Evolutionary conservation across 1,139 yeast genomes (phyloP).

Genomic region (Arxiozyma slooffiae): DNA sequence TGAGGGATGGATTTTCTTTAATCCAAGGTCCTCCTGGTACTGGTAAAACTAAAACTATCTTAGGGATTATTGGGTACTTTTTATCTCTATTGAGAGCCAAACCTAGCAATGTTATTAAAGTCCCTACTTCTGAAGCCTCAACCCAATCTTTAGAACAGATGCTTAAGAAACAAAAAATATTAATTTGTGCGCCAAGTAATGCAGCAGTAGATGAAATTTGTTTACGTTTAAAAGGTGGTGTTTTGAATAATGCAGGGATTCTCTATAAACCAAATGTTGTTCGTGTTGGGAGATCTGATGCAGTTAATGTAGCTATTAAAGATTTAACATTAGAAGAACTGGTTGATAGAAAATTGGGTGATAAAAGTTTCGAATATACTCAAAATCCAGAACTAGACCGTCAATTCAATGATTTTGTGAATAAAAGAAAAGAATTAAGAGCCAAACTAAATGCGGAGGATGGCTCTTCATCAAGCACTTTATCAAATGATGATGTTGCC

Average conservation of each 20-base stretch:
- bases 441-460: slow-evolving; percentile 24
- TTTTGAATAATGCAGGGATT: slow-evolving; percentile 49
- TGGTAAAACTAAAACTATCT: slow-evolving; percentile 93
- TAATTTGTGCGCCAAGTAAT: slow-evolving; percentile 96
- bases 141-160: slow-evolving; percentile 18
- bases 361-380: slow-evolving; percentile 34
- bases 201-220: slow-evolving; percentile 98
- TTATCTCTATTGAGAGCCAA: slow-evolving; percentile 35
- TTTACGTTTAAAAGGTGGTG: slow-evolving; percentile 71
- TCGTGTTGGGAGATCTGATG: slow-evolving; percentile 87
- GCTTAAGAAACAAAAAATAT: slow-evolving; percentile 42
- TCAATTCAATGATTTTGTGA: slow-evolving; percentile 22
- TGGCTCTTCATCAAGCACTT: slow-evolving; percentile 21
- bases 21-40: slow-evolving; percentile 99
- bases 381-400: slow-evolving; percentile 28
- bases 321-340: slow-evolving; percentile 82
- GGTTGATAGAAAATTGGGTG: slow-evolving; percentile 57
- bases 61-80: slow-evolving; percentile 80
- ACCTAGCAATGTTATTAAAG: slow-evolving; percentile 22
- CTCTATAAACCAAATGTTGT: slow-evolving; percentile 59
- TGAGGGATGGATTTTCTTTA: slow-evolving; percentile 66
- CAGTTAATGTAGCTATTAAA: slow-evolving; percentile 70
- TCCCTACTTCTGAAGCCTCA: slow-evolving; percentile 14
- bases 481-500: slow-evolving; percentile 31
- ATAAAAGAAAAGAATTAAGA: slow-evolving; percentile 22